Percentiles rank a stretch among this genome's conserved stretches.
Conservation (phyloP, 2,329 filamentous ascomycete genomes). For the Exophiala phaeomuriformis region DNA sequence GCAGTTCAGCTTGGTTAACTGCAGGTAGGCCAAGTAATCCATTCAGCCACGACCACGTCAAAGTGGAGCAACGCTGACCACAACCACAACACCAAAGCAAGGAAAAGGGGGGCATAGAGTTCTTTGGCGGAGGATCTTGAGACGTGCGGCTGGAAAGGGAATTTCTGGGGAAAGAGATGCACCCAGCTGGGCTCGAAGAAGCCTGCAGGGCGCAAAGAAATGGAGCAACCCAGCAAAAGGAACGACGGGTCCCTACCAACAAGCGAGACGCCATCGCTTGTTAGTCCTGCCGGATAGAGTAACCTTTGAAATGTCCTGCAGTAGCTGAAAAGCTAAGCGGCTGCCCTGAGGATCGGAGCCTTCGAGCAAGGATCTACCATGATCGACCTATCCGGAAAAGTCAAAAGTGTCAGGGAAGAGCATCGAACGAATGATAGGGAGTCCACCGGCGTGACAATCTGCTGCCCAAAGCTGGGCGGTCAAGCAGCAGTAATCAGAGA, state of each 20-base stretch:
- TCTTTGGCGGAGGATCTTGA: background rate
- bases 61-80: slow-evolving; percentile 1
- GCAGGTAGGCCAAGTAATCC: background rate
- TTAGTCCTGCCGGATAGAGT: slow-evolving; percentile 6
- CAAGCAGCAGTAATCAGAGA: no score
- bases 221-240: background rate
- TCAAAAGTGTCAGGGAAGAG: background rate
- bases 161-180: background rate
- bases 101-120: slow-evolving; percentile 6
- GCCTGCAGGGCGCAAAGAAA: background rate
- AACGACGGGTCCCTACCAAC: slow-evolving; percentile 6
- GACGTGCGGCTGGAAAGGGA: slow-evolving; percentile 16
- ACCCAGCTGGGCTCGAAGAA: background rate
- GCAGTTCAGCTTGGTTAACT: background rate
- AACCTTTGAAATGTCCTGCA: background rate
- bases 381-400: background rate
- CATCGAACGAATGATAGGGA: no score
- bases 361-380: background rate
- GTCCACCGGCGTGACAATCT: no score
- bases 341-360: background rate
- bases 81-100: background rate
- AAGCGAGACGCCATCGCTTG: slow-evolving; percentile 11
- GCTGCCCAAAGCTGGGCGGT: no score
- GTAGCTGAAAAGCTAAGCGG: background rate
- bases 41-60: slow-evolving; percentile 17